Evolutionary conservation across 1,284 basidiomycete species (phyloP).

Genomic region (Pseudozyma pruni): DNA sequence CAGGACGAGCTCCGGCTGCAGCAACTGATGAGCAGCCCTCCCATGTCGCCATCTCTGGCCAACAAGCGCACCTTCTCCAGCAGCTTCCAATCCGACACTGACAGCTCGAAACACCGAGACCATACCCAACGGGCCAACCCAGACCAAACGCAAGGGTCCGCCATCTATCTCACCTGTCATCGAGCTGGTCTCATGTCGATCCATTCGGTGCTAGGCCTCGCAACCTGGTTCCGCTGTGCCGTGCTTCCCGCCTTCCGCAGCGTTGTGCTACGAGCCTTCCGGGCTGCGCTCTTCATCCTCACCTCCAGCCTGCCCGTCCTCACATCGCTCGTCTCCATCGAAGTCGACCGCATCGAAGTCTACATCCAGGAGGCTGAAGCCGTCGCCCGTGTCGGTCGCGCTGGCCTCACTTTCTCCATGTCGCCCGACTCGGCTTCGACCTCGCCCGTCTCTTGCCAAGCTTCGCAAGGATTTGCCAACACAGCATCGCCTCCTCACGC

Average conservation of each 20-base stretch:
- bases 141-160: constrained; percentile 1
- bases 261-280: constrained; percentile 25
- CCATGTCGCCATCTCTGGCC: constrained; percentile 18
- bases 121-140: background rate
- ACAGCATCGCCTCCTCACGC: constrained; percentile 1
- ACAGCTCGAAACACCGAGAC: background rate
- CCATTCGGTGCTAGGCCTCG: constrained; percentile 20
- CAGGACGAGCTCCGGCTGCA: constrained; percentile 41
- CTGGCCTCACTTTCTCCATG: constrained; percentile 53
- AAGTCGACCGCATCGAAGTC: constrained; percentile 54
- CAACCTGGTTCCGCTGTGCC: constrained; percentile 17
- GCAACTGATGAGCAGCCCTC: constrained; percentile 43
- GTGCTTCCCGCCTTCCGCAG: constrained; percentile 21
- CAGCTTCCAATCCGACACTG: background rate
- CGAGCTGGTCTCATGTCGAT: constrained; percentile 32
- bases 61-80: constrained; percentile 5
- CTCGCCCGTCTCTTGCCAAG: background rate
- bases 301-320: constrained; percentile 53
- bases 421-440: constrained; percentile 21
- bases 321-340: constrained; percentile 57
- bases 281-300: constrained; percentile 48
- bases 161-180: constrained; percentile 26
- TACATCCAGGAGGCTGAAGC: constrained; percentile 50
- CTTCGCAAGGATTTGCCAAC: background rate
- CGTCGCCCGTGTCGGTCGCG: constrained; percentile 41